Percentiles rank a stretch among this genome's conserved stretches.
phyloP scores from a whole-genome alignment of 2,329 filamentous ascomycete species.

The Hypoxylon sp. region DNA sequence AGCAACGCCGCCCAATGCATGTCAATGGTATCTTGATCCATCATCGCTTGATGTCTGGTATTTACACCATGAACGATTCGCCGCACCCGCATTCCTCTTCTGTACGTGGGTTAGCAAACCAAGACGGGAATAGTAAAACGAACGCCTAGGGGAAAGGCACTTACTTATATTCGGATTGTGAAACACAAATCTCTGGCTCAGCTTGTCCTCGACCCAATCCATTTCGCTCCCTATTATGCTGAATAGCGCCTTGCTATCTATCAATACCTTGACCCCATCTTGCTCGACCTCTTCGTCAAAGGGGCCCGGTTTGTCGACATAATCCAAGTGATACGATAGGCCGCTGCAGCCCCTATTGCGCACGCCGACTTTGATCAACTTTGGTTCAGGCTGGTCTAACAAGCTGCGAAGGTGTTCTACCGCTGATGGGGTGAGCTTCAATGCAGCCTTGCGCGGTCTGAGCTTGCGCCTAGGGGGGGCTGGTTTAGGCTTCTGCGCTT shows the following conservation, averaged over 20 bases:
- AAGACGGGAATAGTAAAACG: background rate
- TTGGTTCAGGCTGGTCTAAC: constrained; percentile 86
- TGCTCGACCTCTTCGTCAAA: constrained; percentile 96
- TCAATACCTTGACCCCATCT: constrained; percentile 93
- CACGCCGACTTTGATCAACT: constrained; percentile 93
- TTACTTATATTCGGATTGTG: constrained; percentile 98
- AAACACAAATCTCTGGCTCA: constrained; percentile 93
- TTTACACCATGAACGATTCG: constrained; percentile 92
- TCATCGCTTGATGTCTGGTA: constrained; percentile 17
- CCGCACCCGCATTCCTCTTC: constrained; percentile 97
- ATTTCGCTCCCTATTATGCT: constrained; percentile 99
- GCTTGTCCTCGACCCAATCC: constrained; percentile 98
- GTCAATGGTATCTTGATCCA: constrained; percentile 38
- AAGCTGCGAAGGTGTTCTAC: constrained; percentile 82
- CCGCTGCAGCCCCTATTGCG: constrained; percentile 95
- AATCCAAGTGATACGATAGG: constrained; percentile 92
- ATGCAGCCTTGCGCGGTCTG: constrained; percentile 87
- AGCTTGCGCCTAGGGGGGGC: constrained; percentile 74
- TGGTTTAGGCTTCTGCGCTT: constrained; percentile 75
- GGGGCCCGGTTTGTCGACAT: constrained; percentile 87
- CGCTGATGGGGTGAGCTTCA: constrained; percentile 84
- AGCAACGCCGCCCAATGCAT: constrained; percentile 48
- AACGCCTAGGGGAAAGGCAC: constrained; percentile 56
- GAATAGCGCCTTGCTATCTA: constrained; percentile 96
- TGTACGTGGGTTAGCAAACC: constrained; percentile 60